Evolutionary conservation across 345 rosid genomes (phyloP), one percentile per base, ranked within the genome.

Genomic region (Eucalyptus sp.): DNA sequence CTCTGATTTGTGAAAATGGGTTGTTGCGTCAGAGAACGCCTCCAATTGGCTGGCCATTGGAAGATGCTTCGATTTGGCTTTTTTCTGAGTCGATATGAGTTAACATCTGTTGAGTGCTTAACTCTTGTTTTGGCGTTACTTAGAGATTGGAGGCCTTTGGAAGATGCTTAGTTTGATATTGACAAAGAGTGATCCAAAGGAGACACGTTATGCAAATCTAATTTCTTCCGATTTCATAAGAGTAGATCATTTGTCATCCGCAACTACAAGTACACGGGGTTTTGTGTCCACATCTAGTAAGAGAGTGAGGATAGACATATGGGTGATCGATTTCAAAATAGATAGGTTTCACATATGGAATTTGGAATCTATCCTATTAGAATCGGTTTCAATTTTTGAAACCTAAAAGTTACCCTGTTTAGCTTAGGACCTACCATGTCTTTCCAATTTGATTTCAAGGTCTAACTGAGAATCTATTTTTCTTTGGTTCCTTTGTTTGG

Each of bases 251-350:
- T 52, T 52, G 56, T 52, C 25, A 20, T 52, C 58, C 10, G 25
- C 58, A 52, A 20, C 58, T 52, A 52, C 58, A 52, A 52, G 58
- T 18, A 0, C 10, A 8, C 5, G 25, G 29, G 29, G 13, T 24
- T 56, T 24, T 56, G 62, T 0, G 29, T 22, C 3, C 5, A 1
- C 62, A 25, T 56, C 13, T 56, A 0, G 29, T 22, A 56, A 9
- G 13, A 56, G 62, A 56, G 29, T 56, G 29, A 56, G 29, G 29
- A 56, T 56, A 22, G 6, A 24, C 13, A 56, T 22, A 56, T 22
- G 29, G 1, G 62, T 24, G 62, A 56, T 4, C 29, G 6, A 25
- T 56, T 24, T 56, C 1, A 25, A 56, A 7, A 24, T 56, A 6
- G 13, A 25, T 56, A 56, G 13, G 29, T 56, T 56, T 22, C 29